Conservation (phyloP, 2,329 filamentous ascomycete species). For the Rhexocercosporidium sp. region DNA sequence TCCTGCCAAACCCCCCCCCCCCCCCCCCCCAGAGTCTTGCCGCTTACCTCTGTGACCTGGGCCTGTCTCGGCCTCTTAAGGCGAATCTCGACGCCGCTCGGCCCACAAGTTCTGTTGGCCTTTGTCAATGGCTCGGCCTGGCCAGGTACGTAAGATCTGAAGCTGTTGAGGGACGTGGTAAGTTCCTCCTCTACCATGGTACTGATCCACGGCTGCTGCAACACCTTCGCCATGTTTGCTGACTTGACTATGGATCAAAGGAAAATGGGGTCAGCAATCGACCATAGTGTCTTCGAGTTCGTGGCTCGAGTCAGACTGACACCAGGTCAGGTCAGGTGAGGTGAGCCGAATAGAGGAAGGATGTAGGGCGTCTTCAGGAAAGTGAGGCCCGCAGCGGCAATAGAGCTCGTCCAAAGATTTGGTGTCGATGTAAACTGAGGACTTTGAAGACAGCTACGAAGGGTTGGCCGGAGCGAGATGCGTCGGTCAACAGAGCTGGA, state of each 20-base stretch:
- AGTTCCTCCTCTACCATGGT: conserved; percentile 18
- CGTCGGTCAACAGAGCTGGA: too few relatives aligned
- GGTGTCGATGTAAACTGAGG: too few relatives aligned
- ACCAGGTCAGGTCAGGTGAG: background rate
- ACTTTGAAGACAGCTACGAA: too few relatives aligned
- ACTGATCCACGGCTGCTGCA: conserved; percentile 26
- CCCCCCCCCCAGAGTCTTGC: background rate
- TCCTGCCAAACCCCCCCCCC: background rate
- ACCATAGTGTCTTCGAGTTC: background rate
- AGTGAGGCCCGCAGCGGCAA: too few relatives aligned
- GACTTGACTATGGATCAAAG: background rate
- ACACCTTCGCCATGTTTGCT: conserved; percentile 18
- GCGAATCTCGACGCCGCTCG: background rate
- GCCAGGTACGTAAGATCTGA: background rate
- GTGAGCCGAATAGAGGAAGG: too few relatives aligned
- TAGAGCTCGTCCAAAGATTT: too few relatives aligned
- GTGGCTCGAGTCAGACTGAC: background rate
- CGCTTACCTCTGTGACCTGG: conserved; percentile 4
- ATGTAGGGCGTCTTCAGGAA: too few relatives aligned
- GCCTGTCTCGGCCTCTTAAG: background rate
- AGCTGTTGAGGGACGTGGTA: conserved; percentile 5
- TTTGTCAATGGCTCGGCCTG: background rate
- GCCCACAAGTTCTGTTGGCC: conserved; percentile 4
- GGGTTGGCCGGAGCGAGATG: too few relatives aligned
- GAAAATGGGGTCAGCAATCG: background rate